Evolutionary conservation across 371 early-diverging fungal genomes (phyloP), one percentile per base, ranked within the genome.

Genomic region (Choanephora cucurbitarum): DNA sequence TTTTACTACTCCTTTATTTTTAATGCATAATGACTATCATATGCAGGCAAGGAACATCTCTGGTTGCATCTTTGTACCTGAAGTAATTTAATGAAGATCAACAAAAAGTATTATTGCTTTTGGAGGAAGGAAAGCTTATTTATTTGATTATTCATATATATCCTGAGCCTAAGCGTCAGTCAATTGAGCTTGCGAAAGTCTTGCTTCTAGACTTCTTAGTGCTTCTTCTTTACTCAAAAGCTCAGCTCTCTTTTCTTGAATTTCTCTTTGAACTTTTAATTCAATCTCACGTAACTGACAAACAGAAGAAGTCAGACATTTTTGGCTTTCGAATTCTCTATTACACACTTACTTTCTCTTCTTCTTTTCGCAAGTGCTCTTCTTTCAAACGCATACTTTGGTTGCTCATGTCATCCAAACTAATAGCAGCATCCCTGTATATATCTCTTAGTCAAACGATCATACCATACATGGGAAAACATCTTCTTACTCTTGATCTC

Each of bases 301-400:
- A 23, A 13, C n/a, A n/a, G n/a, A n/a, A n/a, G n/a, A n/a, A n/a
- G n/a, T n/a, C n/a, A n/a, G n/a, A n/a, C n/a, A n/a, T n/a, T n/a
- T n/a, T n/a, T n/a, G n/a, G n/a, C n/a, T n/a, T n/a, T n/a, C n/a
- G n/a, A n/a, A n/a, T 8, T 8, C 21, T 24, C 18, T 40, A 28
- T 23, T 49, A 13, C 19, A 54, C 6, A 6, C n/a, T 49, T 67
- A 68, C 71, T 67, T 82, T 85, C 46, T 82, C 82, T 56, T 85
- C 82, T 64, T 86, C 86, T 55, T 80, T 80, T 56, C 78, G 69
- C 32, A 82, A 57, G 49, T 84, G 83, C 49, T 85, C 88, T 56
- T 85, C 83, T 67, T 80, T 85, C 70, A 84, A 56, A 47, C 70
- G 64, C 31, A 67, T 81, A 54, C 73, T 75, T 49, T 75, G 75